phyloP scores from a whole-genome alignment of 78 protist species.

The Dictyostelium capitatum region DNA sequence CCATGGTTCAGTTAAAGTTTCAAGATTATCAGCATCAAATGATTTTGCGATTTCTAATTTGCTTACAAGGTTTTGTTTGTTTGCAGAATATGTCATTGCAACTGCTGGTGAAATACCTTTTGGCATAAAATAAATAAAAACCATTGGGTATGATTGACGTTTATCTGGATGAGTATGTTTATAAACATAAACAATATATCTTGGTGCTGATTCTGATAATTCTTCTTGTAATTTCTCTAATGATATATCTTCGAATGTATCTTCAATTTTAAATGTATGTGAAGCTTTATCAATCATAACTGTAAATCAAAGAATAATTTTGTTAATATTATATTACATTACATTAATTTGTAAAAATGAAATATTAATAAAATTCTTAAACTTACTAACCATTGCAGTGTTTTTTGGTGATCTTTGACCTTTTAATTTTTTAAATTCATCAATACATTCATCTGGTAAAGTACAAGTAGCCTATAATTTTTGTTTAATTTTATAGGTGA shows the following conservation, averaged over 20 bases:
- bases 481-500: not conserved
- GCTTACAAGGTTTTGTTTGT: slow-evolving; percentile 40
- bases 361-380: too few relatives aligned
- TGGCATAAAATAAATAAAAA: slow-evolving; percentile 86
- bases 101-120: slow-evolving; percentile 77
- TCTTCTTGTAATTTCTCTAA: slow-evolving; percentile 81
- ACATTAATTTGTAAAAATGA: not conserved
- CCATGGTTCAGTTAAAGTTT: slow-evolving; percentile 81
- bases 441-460: slow-evolving; percentile 15
- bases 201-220: slow-evolving; percentile 79
- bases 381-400: slow-evolving; percentile 69
- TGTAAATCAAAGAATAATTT: not conserved
- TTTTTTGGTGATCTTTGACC: slow-evolving; percentile 28
- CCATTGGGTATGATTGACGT: slow-evolving; percentile 81
- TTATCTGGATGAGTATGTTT: slow-evolving; percentile 86
- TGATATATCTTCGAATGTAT: slow-evolving; percentile 35
- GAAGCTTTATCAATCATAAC: slow-evolving; percentile 50
- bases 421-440: slow-evolving; percentile 54
- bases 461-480: slow-evolving; percentile 44
- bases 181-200: slow-evolving; percentile 79
- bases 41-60: slow-evolving; percentile 71
- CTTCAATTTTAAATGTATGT: slow-evolving; percentile 50
- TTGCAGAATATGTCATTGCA: slow-evolving; percentile 84
- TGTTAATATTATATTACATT: too few relatives aligned
- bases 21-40: slow-evolving; percentile 62